Base-by-base conservation (phyloP, 2,329 filamentous ascomycete genomes). In the Diaporthe capsici region DNA sequence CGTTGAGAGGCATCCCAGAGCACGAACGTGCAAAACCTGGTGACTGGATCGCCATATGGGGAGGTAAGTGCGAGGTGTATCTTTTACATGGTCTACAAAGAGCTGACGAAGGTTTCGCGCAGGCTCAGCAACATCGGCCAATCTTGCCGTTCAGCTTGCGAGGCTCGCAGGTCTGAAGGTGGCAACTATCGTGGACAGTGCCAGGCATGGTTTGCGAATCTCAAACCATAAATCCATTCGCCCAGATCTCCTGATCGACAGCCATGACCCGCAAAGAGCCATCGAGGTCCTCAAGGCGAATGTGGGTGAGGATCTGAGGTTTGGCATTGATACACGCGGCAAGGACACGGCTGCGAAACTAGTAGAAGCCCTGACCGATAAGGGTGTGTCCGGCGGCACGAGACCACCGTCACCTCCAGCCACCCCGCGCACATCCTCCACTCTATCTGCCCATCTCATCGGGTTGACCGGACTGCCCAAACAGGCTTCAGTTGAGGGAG, bases 1-100 rank as follows among this genome's bases (percentile, higher is more conserved):
- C 91, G 74, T 86, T 94, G n/a, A 81, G 87, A 0, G 87, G 88
- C 0, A 90, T 93, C 8, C 78, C 81, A 0, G 80, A 84, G 1
- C 79, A 82, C 0, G 92, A 94, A 77, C 85, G 91, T 12, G 89
- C 91, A 1, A 85, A 85, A 57, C 79, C 83, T 0, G 93, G 92
- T 0, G 93, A 95, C 76, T 95, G 92, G 90, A 84, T 95, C 53
- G 91, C 90, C 1, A 90, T 95, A 63, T 95, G 94, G 93, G 94
- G 94, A 74, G 94, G 91, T 87, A 78, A 80, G 85, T 78, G 34
- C 13, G 5, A n/a, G 51, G 68, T 31, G 70, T 34, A 9, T 22
- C 15, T 57, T 28, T 13, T 34, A 20, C 34, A 42, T 12, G 10
- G 3, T 55, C 25, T 31, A 57, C 12, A 28, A 17, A 68, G 20